These are phyloP conservation scores for Arthrobotrys iridis DNA, from an alignment of 2,329 filamentous ascomycete species.

Conservation along the genomic window DNA sequence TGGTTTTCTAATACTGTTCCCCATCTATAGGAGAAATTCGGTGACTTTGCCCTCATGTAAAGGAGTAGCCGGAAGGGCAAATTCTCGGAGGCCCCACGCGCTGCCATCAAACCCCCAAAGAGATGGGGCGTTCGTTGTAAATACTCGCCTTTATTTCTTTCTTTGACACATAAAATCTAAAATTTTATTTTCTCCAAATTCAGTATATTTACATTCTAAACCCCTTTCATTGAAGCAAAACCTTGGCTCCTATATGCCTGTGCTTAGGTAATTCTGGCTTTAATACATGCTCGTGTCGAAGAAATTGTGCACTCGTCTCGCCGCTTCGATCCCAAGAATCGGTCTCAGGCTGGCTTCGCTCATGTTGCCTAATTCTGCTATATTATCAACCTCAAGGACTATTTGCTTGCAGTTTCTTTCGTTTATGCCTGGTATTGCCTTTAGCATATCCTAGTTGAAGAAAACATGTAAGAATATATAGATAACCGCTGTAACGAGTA, in stretches of 20 bases:
- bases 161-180: slow-evolving; percentile 6
- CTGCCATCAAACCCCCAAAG: not conserved
- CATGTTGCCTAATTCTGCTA: slow-evolving; percentile 88
- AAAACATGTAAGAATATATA: not conserved
- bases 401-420: slow-evolving; percentile 79
- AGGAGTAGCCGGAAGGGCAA: slow-evolving; percentile 57
- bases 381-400: slow-evolving; percentile 76
- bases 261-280: not conserved
- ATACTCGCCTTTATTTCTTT: slow-evolving; percentile 1
- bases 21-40: slow-evolving; percentile 89
- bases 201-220: no score
- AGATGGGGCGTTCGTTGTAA: not conserved
- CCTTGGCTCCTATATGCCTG: not conserved
- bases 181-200: not conserved
- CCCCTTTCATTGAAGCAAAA: no score
- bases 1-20: slow-evolving; percentile 61
- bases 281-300: slow-evolving; percentile 68
- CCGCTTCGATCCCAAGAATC: slow-evolving; percentile 80
- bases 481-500: not conserved
- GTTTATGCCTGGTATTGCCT: slow-evolving; percentile 83
- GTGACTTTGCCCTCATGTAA: slow-evolving; percentile 94
- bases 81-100: not conserved
- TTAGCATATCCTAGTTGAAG: slow-evolving; percentile 79
- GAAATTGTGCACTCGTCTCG: slow-evolving; percentile 79
- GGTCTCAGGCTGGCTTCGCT: slow-evolving; percentile 75